Percentiles rank a stretch among this genome's conserved stretches.
phyloP scores from a whole-genome alignment of 148 eudicot species.

The Dysphania ambrosioides region DNA sequence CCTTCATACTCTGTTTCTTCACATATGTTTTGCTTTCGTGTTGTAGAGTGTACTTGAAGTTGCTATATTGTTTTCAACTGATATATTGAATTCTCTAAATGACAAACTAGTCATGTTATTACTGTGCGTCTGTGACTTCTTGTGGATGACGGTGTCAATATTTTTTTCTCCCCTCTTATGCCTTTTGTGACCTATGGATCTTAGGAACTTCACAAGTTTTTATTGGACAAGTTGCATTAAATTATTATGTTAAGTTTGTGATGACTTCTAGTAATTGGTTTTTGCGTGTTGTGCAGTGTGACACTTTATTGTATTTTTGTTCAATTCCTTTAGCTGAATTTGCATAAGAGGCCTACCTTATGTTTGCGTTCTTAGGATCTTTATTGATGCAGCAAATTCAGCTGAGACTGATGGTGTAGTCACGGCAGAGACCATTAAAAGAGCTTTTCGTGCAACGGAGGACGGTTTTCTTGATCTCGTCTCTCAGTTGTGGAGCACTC shows the following conservation, averaged over 20 bases:
- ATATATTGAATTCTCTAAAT: no score
- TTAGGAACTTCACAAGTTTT: no score
- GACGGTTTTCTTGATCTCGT: slow-evolving; percentile 54
- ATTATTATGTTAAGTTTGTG: neutral
- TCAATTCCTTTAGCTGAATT: neutral
- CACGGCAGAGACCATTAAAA: slow-evolving; percentile 53
- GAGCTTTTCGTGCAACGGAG: slow-evolving; percentile 60
- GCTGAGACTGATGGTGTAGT: slow-evolving; percentile 47
- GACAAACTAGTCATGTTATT: neutral
- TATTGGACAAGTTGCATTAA: no score
- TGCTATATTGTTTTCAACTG: neutral
- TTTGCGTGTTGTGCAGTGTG: neutral
- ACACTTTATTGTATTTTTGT: neutral
- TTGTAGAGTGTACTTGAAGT: neutral
- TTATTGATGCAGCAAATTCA: slow-evolving; percentile 49
- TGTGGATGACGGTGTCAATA: no score
- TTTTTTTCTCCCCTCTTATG: no score
- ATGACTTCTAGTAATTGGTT: neutral
- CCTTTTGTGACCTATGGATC: neutral
- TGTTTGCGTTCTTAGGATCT: slow-evolving; percentile 38
- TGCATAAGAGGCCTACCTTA: slow-evolving; percentile 27
- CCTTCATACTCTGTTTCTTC: neutral
- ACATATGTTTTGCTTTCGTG: neutral
- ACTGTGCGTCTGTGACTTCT: neutral
- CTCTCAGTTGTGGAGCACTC: slow-evolving; percentile 45